phyloP scores from a whole-genome alignment of 345 rosid species.

The Bretschneidera sinensis region DNA sequence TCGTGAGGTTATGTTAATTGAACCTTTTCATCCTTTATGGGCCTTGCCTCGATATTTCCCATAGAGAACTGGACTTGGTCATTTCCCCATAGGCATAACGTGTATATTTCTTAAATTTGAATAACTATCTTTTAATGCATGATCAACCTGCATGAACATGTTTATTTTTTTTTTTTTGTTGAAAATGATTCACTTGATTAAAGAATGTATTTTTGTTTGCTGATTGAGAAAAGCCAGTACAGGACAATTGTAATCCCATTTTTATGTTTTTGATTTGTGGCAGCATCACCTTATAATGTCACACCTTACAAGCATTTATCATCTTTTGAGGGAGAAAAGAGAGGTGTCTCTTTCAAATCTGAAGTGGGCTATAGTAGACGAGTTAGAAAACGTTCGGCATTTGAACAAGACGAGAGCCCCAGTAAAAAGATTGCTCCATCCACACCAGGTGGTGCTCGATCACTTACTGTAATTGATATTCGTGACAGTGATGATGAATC shows the following conservation, averaged over 20 bases:
- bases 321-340: constrained; percentile 15
- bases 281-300: constrained; percentile 32
- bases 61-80: not conserved
- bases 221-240: too few relatives aligned
- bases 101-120: not conserved
- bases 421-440: constrained; percentile 40
- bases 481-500: constrained; percentile 48
- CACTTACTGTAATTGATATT: constrained; percentile 34
- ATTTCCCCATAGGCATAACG: not conserved
- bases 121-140: too few relatives aligned
- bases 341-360: constrained; percentile 5
- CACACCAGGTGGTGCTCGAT: constrained; percentile 28
- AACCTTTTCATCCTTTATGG: not conserved
- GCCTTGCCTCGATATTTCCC: not conserved
- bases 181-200: too few relatives aligned
- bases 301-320: constrained; percentile 24
- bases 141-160: too few relatives aligned
- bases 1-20: not conserved
- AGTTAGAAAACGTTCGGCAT: constrained; percentile 37
- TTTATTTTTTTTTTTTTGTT: too few relatives aligned
- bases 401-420: constrained; percentile 34
- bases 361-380: constrained; percentile 12
- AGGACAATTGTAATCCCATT: not conserved
- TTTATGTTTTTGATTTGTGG: constrained; percentile 9
- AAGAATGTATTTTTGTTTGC: not conserved